Evolutionary conservation across 306 rosid species (phyloP).

Genomic region (Castanea sativa): DNA sequence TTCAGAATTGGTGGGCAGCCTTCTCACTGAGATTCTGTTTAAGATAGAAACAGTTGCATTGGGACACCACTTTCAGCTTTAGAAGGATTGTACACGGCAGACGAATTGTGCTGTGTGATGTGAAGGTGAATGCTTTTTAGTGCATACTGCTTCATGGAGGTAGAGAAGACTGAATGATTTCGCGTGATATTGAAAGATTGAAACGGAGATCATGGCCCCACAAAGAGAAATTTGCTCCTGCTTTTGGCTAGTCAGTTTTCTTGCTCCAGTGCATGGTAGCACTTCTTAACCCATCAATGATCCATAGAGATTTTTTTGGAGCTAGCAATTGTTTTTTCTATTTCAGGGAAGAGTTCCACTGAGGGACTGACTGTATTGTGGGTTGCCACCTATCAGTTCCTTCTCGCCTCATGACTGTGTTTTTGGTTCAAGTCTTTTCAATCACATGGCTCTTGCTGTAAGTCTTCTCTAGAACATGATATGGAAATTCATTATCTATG

Average conservation of each 20-base stretch:
- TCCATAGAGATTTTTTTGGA: conserved; percentile 3
- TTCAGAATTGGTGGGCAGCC: conserved; percentile 22
- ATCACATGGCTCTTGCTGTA: conserved; percentile 28
- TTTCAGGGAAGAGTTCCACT: conserved; percentile 4
- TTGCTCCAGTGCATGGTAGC: conserved; percentile 13
- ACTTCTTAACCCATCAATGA: conserved; percentile 4
- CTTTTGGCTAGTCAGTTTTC: conserved; percentile 19
- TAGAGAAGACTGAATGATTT: conserved; percentile 28
- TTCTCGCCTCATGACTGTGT: conserved; percentile 10
- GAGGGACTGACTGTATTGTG: conserved; percentile 9
- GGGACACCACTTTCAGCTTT: conserved; percentile 16
- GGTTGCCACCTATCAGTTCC: conserved; percentile 1
- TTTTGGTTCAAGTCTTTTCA: conserved; percentile 29
- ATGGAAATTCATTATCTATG: conserved; percentile 9
- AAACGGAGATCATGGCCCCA: background rate
- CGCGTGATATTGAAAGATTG: conserved; percentile 11
- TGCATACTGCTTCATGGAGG: conserved; percentile 8
- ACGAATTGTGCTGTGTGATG: conserved; percentile 38
- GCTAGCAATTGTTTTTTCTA: conserved; percentile 11
- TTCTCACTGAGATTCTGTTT: conserved; percentile 25
- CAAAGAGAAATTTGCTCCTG: conserved; percentile 1
- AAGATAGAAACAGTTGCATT: conserved; percentile 18
- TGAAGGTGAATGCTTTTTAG: background rate
- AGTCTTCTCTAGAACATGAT: conserved; percentile 12
- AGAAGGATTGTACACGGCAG: conserved; percentile 39